Evolutionary conservation across 164 flowering plant species (phyloP), one percentile per base, ranked within the genome.

Genomic region (Nymphaea thermarum): DNA sequence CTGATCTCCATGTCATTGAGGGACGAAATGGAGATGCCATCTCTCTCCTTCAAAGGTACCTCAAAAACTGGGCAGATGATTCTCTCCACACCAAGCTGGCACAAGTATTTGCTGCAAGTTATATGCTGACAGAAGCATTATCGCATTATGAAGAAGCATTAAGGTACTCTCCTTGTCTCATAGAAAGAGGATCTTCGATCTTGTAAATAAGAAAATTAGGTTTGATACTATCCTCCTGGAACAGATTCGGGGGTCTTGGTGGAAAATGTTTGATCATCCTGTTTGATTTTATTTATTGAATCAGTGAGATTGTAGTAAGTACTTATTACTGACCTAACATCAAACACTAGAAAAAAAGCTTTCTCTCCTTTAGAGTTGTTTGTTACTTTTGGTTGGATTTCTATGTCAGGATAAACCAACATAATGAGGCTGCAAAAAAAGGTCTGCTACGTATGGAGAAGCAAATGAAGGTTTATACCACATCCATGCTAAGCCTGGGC

Each of bases 61-160:
- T 91, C 65, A 88, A 91, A 72, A 91, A 89, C 71, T 88, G 91
- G 91, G 96, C 93, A 16, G 97, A 94, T 73, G 98, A 94, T 70
- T 94, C 93, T 68, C 90, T 94, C 75, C 94, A 91, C 71, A 83
- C 86, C 68, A 94, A 91, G 84, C 75, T 94, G 79, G 98, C 98
- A 61, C 96, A 94, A 79, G 93, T 94, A 44, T 87, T 86, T 77
- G 88, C 95, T 60, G 87, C 91, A 55, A 85, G 93, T 36, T 87
- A 89, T 75, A 84, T 86, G 96, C 81, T 91, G 64, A 89, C 86
- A 72, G 99, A 91, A 69, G 86, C 99, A 63, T 76, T 94, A 67
- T 79, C 95, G n/a, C 95, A 94, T 80, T 94, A 87, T 85, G 89
- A 94, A 74, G 83, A 93, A 73, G 97, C 99, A 43, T 72, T 94